Base-by-base conservation (phyloP, 768 basidiomycete species). In the Cystofilobasidium bisporidii region DNA sequence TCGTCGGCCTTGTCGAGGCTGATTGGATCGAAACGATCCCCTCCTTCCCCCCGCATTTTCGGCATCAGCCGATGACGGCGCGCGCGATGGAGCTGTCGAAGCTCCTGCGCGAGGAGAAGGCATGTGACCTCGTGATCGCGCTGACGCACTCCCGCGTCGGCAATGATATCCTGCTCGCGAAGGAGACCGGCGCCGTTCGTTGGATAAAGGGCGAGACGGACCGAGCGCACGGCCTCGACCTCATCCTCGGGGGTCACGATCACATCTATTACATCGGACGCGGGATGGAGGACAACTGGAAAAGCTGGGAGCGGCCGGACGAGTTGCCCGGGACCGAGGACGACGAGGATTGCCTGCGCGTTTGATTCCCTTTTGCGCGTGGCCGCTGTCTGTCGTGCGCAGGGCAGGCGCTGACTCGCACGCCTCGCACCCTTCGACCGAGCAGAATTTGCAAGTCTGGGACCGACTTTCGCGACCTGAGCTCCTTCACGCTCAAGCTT, bases 21-120 rank as follows among this genome's bases (percentile, higher is more conserved):
- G 88, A 88, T 72, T 94, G 91, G 91, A 91, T 94, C 61, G 81
- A 81, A 30, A 93, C 91, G 0, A 84, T 96, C 12, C 79, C 89
- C 0, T 85, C 89, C 11, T 96, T 91, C 90, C 91, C 91, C 1
- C 61, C 83, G 0, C 83, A 83, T 64, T 96, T 93, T 76, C 77
- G 83, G 69, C 88, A 88, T 76, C 82, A 78, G 64, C 83, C 87
- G 59, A 91, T 93, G 89, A 79, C 79, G 32, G 80, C 87, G 65
- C 83, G 84, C 0, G 89, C 85, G 1, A 75, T 82, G n/a, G 82
- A 85, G 36, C 81, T 93, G 28, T 96, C 91, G 6, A 81, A 80
- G 71, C 77, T 79, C 38, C 81, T 96, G 26, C 84, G 91, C 6
- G 87, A 85, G 33, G 81, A 83, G 57, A 79, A 88, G 73, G 81